phyloP scores from a whole-genome alignment of 2,329 filamentous ascomycete species.

The Pseudogymnoascus pannorum region DNA sequence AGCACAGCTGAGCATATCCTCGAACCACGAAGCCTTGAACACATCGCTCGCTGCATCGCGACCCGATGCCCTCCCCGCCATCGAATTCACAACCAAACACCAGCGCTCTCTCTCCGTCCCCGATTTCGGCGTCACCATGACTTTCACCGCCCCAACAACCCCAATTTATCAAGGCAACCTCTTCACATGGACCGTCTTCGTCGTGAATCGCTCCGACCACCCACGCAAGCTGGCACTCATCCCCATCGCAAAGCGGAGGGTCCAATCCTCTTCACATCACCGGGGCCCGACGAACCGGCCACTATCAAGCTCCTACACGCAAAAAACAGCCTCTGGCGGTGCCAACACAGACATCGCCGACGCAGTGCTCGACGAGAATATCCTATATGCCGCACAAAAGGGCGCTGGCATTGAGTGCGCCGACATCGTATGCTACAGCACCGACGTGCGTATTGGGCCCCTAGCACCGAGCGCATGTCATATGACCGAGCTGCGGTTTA shows the following conservation, averaged over 20 bases:
- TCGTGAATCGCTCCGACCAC: slow-evolving; percentile 61
- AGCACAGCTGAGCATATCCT: slow-evolving; percentile 56
- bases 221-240: slow-evolving; percentile 64
- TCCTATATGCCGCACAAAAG: slow-evolving; percentile 64
- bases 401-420: slow-evolving; percentile 55
- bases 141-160: slow-evolving; percentile 58
- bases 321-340: slow-evolving; percentile 18
- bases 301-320: slow-evolving; percentile 41
- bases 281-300: slow-evolving; percentile 35
- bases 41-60: slow-evolving; percentile 48
- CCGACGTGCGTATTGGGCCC: slow-evolving; percentile 66
- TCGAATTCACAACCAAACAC: slow-evolving; percentile 43
- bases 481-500: slow-evolving; percentile 63
- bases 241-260: slow-evolving; percentile 57
- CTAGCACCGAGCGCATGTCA: slow-evolving; percentile 66
- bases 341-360: slow-evolving; percentile 43
- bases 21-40: slow-evolving; percentile 44
- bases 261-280: slow-evolving; percentile 36
- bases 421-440: slow-evolving; percentile 67
- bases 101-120: slow-evolving; percentile 40
- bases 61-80: slow-evolving; percentile 52
- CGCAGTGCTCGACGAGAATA: slow-evolving; percentile 63
- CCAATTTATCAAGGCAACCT: slow-evolving; percentile 55
- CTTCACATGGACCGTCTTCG: slow-evolving; percentile 67
- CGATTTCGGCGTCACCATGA: slow-evolving; percentile 67